Evolutionary conservation across 371 early-diverging fungal genomes (phyloP).

Genomic region (Syncephalis fuscata): DNA sequence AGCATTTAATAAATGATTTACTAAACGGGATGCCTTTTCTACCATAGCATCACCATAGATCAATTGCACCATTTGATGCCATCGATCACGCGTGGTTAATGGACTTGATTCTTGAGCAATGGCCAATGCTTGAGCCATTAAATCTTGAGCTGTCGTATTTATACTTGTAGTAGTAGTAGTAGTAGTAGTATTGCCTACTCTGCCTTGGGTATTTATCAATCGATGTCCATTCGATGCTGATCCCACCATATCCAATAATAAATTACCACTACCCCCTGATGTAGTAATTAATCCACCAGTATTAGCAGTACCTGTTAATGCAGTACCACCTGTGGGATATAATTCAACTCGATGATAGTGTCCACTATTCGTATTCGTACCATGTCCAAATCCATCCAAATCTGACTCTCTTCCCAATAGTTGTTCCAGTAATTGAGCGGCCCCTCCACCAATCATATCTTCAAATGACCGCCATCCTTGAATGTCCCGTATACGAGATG

Average conservation of each 20-base stretch:
- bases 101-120: slow-evolving; percentile 53
- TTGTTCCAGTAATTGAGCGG: slow-evolving; percentile 41
- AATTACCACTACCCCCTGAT: no score
- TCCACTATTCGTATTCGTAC: no score
- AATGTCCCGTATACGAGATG: slow-evolving; percentile 7
- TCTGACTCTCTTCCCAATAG: no score
- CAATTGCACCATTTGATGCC: slow-evolving; percentile 77
- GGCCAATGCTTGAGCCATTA: slow-evolving; percentile 13
- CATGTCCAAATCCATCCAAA: no score
- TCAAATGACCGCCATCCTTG: slow-evolving; percentile 45
- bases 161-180: slow-evolving; percentile 22
- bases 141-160: no score
- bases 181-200: slow-evolving; percentile 32
- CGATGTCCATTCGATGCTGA: no score
- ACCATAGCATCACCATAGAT: slow-evolving; percentile 43
- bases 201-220: no score
- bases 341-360: no score
- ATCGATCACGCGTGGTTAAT: slow-evolving; percentile 59
- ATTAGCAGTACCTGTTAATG: no score
- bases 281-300: no score
- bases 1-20: slow-evolving; percentile 43
- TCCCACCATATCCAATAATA: no score
- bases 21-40: slow-evolving; percentile 37
- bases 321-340: no score
- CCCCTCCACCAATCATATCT: slow-evolving; percentile 45